Evolutionary conservation across 2,329 filamentous ascomycete species (phyloP).

Genomic region (Macrophomina phaseolina): DNA sequence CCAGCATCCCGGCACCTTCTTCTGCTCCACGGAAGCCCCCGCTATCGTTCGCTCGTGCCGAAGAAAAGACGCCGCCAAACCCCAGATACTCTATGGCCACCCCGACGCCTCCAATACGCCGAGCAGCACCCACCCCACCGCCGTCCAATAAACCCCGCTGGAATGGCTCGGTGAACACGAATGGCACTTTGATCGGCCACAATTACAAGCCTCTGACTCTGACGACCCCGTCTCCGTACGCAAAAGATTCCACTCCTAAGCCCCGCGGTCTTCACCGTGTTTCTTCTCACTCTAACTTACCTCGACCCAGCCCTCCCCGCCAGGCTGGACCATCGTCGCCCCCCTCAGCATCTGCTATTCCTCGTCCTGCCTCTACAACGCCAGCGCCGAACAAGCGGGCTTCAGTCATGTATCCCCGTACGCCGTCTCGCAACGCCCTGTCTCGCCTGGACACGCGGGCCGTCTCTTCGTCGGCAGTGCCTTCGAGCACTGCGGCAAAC

Average conservation of each 20-base stretch:
- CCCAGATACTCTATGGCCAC: conserved; percentile 19
- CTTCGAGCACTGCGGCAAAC: background rate
- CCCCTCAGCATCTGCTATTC: conserved; percentile 30
- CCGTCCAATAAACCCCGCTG: conserved; percentile 43
- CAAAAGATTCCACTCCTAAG: conserved; percentile 33
- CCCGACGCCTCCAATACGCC: conserved; percentile 19
- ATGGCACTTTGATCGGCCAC: conserved; percentile 46
- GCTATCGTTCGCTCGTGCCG: conserved; percentile 34
- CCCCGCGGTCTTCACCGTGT: conserved; percentile 35
- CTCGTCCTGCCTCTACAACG: conserved; percentile 39
- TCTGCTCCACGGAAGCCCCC: conserved; percentile 33
- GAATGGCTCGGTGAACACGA: conserved; percentile 46
- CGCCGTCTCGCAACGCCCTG: conserved; percentile 22
- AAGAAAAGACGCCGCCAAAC: conserved; percentile 32
- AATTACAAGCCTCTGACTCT: conserved; percentile 44
- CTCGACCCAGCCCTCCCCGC: conserved; percentile 38
- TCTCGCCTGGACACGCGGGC: conserved; percentile 18
- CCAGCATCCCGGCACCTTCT: conserved; percentile 50
- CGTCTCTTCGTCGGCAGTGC: conserved; percentile 10
- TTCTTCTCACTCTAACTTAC: conserved; percentile 38
- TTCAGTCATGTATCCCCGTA: conserved; percentile 16
- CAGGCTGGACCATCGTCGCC: conserved; percentile 36
- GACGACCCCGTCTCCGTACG: conserved; percentile 43
- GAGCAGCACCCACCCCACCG: background rate
- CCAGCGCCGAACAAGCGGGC: conserved; percentile 31